These are phyloP conservation scores for Annulohypoxylon truncatum DNA, from an alignment of 2,329 filamentous ascomycete species.

Conservation along the genomic window DNA sequence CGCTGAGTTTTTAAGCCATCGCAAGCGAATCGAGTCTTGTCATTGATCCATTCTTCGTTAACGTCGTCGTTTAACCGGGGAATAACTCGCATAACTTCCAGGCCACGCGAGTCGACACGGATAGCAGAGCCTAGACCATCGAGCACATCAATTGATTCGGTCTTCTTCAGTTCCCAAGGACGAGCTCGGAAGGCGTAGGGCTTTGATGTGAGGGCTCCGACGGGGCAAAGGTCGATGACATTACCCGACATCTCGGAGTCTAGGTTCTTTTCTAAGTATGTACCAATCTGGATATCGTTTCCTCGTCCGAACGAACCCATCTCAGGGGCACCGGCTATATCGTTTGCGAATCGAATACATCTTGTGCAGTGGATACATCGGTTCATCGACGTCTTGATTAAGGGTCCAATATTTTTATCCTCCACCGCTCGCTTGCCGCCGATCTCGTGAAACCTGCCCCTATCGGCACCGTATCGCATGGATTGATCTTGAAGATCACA, in stretches of 20 bases:
- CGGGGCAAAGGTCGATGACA: conserved; percentile 97
- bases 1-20: conserved; percentile 97
- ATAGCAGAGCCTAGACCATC: conserved; percentile 95
- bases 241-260: conserved; percentile 97
- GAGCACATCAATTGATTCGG: conserved; percentile 93
- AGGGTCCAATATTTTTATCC: conserved; percentile 98
- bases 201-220: conserved; percentile 95
- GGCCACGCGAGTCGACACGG: conserved; percentile 88
- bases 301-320: conserved; percentile 94
- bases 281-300: conserved; percentile 97
- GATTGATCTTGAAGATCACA: conserved; percentile 99
- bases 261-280: conserved; percentile 93
- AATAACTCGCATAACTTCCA: conserved; percentile 95
- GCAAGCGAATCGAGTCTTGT: conserved; percentile 96
- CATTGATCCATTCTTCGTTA: conserved; percentile 99
- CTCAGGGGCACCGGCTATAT: conserved; percentile 94
- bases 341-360: conserved; percentile 97
- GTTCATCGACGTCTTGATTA: conserved; percentile 99
- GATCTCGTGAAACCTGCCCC: conserved; percentile 96
- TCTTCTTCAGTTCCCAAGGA: conserved; percentile 97
- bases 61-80: conserved; percentile 96
- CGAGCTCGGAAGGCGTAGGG: conserved; percentile 97
- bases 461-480: conserved; percentile 96
- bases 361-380: conserved; percentile 99
- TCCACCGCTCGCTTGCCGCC: conserved; percentile 97